Evolutionary conservation across 108 stramenopile genomes (phyloP), one percentile per base, ranked within the genome.

Genomic region (Cyclotella choctawhatcheeana): DNA sequence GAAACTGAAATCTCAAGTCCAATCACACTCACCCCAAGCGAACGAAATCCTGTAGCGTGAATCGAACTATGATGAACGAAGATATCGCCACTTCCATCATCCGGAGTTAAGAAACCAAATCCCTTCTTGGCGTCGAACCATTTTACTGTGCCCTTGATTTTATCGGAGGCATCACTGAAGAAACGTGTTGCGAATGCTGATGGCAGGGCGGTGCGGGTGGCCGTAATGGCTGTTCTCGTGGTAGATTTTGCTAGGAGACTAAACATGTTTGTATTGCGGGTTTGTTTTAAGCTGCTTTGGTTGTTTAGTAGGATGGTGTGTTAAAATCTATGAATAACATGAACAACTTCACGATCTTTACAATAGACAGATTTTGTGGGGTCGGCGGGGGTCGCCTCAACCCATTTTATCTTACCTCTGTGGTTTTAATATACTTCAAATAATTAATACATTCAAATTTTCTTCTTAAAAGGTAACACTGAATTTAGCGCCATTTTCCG

Each of bases 71-170:
- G 83, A 51, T 84, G 83, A 0, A 84, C 86, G 63, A 84, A 87
- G 6, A 87, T 40, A 25, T 87, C 86, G 6, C 40, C 30, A 17
- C 62, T 47, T 0, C 82, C 84, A 58, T 80, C 82, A 34, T 88
- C 84, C 3, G 90, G 93, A 16, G 73, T 64, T 67, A 94, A 81
- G 77, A 94, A 94, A n/a, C 93, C 93, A 64, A 90, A 93, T 58
- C 93, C 93, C 48, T 92, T 94, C 71, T 86, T 86, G 48, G 74
- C 68, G 45, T 91, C 84, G 64, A 94, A 94, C 90, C 90, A 93
- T 63, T 93, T 93, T 52, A 90, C 89, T 0, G 83, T 88, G 37
- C 91, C 91, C n/a, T 67, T 79, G 7, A 66, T 44, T 64, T 58
- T 77, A 2, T 22, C 62, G 20, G 50, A 31, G 32, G 51, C 12